Evolutionary conservation across 371 early-diverging fungal genomes (phyloP).

Genomic region (Mucor circinelloides): DNA sequence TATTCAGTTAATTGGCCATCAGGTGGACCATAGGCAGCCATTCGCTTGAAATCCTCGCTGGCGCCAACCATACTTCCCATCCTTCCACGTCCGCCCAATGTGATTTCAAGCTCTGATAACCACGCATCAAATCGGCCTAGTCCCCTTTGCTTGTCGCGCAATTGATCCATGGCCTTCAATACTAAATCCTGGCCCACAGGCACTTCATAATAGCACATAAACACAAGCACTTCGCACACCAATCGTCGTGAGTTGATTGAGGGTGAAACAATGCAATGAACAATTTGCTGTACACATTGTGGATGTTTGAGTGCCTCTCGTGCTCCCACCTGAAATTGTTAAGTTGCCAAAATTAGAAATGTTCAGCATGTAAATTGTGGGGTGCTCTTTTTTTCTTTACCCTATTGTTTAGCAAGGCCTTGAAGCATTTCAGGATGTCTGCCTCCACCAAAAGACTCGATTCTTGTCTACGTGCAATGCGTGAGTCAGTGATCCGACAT

Average conservation of each 20-base stretch:
- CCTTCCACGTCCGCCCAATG: constrained; percentile 79
- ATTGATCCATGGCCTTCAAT: constrained; percentile 68
- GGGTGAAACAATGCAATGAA: constrained; percentile 76
- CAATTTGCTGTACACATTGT: constrained; percentile 70
- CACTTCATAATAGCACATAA: constrained; percentile 78
- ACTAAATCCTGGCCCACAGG: constrained; percentile 78
- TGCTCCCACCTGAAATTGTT: constrained; percentile 65
- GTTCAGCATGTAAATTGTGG: background rate
- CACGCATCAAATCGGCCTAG: constrained; percentile 81
- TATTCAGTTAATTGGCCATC: constrained; percentile 82
- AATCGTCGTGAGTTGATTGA: constrained; percentile 73
- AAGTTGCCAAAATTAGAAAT: background rate
- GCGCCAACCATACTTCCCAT: constrained; percentile 86
- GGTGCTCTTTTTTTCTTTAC: constrained; percentile 23
- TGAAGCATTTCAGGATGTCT: constrained; percentile 81
- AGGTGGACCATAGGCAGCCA: constrained; percentile 58
- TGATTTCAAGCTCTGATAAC: constrained; percentile 71
- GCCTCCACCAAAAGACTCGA: constrained; percentile 70
- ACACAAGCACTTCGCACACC: constrained; percentile 82
- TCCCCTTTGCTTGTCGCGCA: constrained; percentile 57
- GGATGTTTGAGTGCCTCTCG: constrained; percentile 76
- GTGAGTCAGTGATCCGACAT: background rate
- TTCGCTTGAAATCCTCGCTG: constrained; percentile 72
- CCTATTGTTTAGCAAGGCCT: constrained; percentile 74
- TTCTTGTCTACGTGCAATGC: constrained; percentile 49